phyloP scores from a whole-genome alignment of 345 rosid genomes.

The Trapa incisa region DNA sequence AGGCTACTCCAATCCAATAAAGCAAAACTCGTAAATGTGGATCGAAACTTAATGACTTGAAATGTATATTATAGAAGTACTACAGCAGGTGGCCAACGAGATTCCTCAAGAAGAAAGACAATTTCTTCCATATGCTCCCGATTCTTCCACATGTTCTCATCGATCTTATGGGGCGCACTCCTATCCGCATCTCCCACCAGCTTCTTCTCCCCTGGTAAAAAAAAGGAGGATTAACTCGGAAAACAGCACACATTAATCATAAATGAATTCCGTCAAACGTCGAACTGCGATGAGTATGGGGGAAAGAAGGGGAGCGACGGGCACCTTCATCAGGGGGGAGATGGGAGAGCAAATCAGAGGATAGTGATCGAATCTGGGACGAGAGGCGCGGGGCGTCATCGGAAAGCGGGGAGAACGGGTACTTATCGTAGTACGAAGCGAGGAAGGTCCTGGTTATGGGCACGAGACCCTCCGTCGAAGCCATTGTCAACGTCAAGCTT shows the following conservation, averaged over 20 bases:
- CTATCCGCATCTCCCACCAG: conserved; percentile 48
- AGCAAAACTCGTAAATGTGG: not conserved
- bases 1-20: too few species aligned
- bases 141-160: conserved; percentile 97
- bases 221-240: not conserved
- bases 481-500: conserved; percentile 21
- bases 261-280: not conserved
- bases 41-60: not conserved
- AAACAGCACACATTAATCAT: not conserved
- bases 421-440: conserved; percentile 67
- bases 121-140: conserved; percentile 84
- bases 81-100: conserved; percentile 60
- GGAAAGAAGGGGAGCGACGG: not conserved
- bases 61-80: not conserved
- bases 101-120: conserved; percentile 47
- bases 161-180: conserved; percentile 75
- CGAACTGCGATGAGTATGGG: not conserved
- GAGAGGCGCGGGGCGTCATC: conserved; percentile 54
- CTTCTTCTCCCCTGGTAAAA: conserved; percentile 34
- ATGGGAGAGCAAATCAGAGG: conserved; percentile 33
- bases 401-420: conserved; percentile 58
- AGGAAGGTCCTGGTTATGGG: conserved; percentile 74
- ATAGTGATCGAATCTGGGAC: conserved; percentile 48
- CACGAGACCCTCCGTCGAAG: conserved; percentile 74
- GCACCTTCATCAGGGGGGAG: conserved; percentile 57